Percentiles rank a stretch among this genome's conserved stretches.
Evolutionary conservation across 1,139 yeast species (phyloP).

Genomic region (Sugiyamaella japonica): DNA sequence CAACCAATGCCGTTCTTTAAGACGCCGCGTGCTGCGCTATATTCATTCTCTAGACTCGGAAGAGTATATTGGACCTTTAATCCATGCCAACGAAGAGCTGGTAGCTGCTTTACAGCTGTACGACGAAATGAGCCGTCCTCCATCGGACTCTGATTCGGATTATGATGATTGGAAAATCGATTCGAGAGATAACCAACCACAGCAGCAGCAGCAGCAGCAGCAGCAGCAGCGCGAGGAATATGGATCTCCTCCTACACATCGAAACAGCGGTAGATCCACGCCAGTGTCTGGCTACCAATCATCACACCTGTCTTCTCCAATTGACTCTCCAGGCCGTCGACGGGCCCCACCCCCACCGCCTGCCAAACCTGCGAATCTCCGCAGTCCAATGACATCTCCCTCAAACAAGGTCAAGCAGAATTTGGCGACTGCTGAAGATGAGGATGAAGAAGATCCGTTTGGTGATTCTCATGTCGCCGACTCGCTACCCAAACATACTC

Average conservation of each 20-base stretch:
- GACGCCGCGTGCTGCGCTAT: constrained; percentile 77
- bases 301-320: constrained; percentile 9
- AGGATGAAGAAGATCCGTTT: constrained; percentile 61
- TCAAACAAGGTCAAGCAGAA: neutral
- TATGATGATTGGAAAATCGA: constrained; percentile 36
- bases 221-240: constrained; percentile 16
- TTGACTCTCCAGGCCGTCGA: constrained; percentile 27
- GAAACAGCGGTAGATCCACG: constrained; percentile 8
- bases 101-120: constrained; percentile 69
- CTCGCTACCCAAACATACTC: constrained; percentile 31
- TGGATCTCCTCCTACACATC: constrained; percentile 14
- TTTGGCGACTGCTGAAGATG: constrained; percentile 30
- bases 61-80: constrained; percentile 79
- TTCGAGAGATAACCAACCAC: constrained; percentile 28
- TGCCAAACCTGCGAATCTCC: constrained; percentile 33
- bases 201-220: constrained; percentile 16
- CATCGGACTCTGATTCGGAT: constrained; percentile 48
- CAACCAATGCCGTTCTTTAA: constrained; percentile 69
- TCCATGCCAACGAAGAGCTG: constrained; percentile 86
- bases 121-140: constrained; percentile 58
- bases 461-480: constrained; percentile 55
- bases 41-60: constrained; percentile 79
- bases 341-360: constrained; percentile 40
- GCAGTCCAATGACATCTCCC: constrained; percentile 4
- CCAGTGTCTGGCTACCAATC: constrained; percentile 13